Evolutionary conservation across 2,329 filamentous ascomycete genomes (phyloP), one percentile per base, ranked within the genome.

Genomic region (Sporothrix schenckii): DNA sequence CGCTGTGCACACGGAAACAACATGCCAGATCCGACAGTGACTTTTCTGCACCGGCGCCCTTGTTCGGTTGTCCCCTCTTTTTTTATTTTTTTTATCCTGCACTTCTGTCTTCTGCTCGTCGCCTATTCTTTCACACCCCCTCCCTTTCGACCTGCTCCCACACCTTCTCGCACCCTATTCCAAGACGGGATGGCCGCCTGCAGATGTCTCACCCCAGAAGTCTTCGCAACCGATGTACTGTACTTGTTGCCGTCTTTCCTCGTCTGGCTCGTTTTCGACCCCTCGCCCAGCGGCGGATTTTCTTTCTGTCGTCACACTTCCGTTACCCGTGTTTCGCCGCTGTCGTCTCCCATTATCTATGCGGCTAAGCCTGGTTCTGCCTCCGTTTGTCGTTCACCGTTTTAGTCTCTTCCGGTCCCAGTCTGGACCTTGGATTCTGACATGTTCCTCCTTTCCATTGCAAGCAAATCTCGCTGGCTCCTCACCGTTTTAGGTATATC

Each of bases 21-120:
- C 58, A 30, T 52, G 50, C 71, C 70, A 74, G 75, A 77, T 76
- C 75, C 74, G 69, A 77, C 77, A 76, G 76, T 75, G 76, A 16
- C 76, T 78, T 34, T 78, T 78, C 78, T 78, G 80, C 77, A 76
- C 78, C 77, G 78, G 74, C 79, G 79, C 80, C 79, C 78, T 81
- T 80, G 78, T 77, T 80, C 76, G 63, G 13, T 27, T 47, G 39
- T 44, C 73, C 66, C 63, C 60, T 70, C 70, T 61, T 70, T 69
- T 70, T 41, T 44, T 70, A 68, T 61, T 70, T 69, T 70, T 41
- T 44, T 21, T 16, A 30, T 7, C 30, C 60, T 65, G 41, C 16
- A 49, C 39, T 21, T 69, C 69, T 72, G 72, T 24, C 67, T 67
- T 67, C 49, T 47, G 24, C 11, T 66, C 27, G 19, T 54, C 60